Evolutionary conservation across 768 basidiomycete genomes (phyloP).

Genomic region (Boletus insuetus): DNA sequence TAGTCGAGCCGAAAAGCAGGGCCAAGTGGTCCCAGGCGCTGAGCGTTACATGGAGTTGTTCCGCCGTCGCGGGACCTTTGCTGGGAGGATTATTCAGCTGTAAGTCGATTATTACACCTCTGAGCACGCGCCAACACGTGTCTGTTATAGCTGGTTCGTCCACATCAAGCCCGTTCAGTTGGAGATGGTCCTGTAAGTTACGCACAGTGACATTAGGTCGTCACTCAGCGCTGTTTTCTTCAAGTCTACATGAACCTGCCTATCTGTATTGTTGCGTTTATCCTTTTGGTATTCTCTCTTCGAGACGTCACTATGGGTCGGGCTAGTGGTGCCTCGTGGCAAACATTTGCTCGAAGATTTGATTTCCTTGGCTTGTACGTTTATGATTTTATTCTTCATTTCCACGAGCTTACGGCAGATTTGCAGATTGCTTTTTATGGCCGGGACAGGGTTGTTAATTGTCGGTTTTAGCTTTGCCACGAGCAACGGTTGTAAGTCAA

Average conservation of each 20-base stretch:
- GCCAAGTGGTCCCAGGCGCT: constrained; percentile 86
- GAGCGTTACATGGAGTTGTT: constrained; percentile 84
- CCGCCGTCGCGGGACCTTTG: constrained; percentile 78
- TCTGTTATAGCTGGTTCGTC: constrained; percentile 28
- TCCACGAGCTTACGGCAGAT: constrained; percentile 18
- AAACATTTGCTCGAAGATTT: constrained; percentile 51
- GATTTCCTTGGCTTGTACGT: constrained; percentile 80
- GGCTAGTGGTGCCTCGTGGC: constrained; percentile 54
- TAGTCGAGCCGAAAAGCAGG: constrained; percentile 66
- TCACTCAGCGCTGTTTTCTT: constrained; percentile 12
- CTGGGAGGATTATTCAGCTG: constrained; percentile 82
- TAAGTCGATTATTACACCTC: constrained; percentile 34
- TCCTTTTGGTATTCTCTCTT: constrained; percentile 60
- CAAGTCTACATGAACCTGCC: constrained; percentile 84
- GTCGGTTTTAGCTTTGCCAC: constrained; percentile 80
- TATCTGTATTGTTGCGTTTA: constrained; percentile 57
- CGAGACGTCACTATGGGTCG: constrained; percentile 49
- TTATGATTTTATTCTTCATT: constrained; percentile 11
- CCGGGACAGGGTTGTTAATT: constrained; percentile 68
- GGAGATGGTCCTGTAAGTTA: constrained; percentile 85
- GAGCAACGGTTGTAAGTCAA: constrained; percentile 59
- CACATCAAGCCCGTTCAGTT: constrained; percentile 41
- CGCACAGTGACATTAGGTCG: constrained; percentile 6
- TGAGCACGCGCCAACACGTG: constrained; percentile 17
- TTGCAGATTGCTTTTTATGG: constrained; percentile 67